Evolutionary conservation across 495 filamentous ascomycete species (phyloP), one percentile per base, ranked within the genome.

Genomic region (Entonaema liquescens): DNA sequence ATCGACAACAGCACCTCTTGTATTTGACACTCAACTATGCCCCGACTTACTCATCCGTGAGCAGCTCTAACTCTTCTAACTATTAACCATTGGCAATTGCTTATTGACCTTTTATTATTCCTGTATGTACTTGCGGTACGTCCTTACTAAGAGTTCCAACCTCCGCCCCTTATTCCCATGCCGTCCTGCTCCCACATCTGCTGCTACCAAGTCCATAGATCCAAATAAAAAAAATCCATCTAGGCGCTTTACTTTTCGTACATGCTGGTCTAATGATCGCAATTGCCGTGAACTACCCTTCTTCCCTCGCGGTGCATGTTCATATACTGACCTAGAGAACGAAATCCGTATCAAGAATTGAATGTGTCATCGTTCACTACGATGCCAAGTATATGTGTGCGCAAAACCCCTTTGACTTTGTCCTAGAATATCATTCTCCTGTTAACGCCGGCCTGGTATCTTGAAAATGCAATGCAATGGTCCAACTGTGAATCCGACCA

Each of bases 371-470:
- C 67, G 59, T 29, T 47, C 12, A 40, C 26, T 50, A 59, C 58
- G 70, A 71, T 70, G 71, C 53, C 58, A 56, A 59, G 53, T 66
- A 61, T 67, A 64, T 70, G 60, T 74, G 62, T 70, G 68, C 65
- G 72, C 60, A 49, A 62, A 69, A 68, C 53, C 53, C 62, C 40
- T 59, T 59, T 47, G 47, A 62, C 33, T 68, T 60, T 67, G 61
- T 77, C 65, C 62, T 69, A 40, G 58, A 74, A 74, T 70, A 28
- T 70, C 66, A 67, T 70, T 72, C 65, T 75, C 77, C 74, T 65
- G 36, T 71, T 77, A 81, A 77, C 76, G 76, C 79, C 76, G 59
- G 73, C 74, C 72, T 79, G 79, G 79, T 81, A 81, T 81, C 79
- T 79, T 60, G 70, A 68, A 81, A 77, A 79, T 76, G 77, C 76